Base-by-base conservation (phyloP, 1,139 yeast genomes). In the Suhomyces yuchorum region DNA sequence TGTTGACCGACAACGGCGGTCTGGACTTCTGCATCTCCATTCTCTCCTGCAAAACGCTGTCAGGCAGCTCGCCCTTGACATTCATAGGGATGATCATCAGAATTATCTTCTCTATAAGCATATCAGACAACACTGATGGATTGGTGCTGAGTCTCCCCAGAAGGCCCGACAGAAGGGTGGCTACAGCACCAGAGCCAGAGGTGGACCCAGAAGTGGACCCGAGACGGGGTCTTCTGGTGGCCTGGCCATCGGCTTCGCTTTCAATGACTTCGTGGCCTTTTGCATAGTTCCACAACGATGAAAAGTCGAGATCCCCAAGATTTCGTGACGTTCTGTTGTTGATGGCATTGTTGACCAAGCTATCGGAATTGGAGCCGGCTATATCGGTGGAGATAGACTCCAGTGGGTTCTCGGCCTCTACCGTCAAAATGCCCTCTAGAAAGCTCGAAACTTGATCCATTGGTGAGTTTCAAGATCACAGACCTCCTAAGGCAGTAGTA, bases 71-170 rank as follows among this genome's bases (percentile, higher is more conserved):
- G 36, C 68, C 73, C 44, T 73, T 72, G 3, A 82, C 71, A 12
- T 85, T 75, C 4, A 86, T 76, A 0, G 96, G 95, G 32, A 88
- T 69, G 4, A 91, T 84, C 83, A 87, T 82, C 24, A 81, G 71
- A 3, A 88, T 71, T 36, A 87, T 70, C 57, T 82, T 79, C 58
- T 88, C 96, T 56, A 88, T 77, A 44, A 89, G 65, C 51, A 83
- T 84, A 57, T 89, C 96, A 0, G 87, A 77, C 62, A 83, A 64
- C 50, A 78, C 69, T 37, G 49, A 30, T 17, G 44, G 35, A 35
- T 39, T 39, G 33, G 42, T 43, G 37, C 26, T 17, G 17, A 22
- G 17, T 9, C 23, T n/a, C 20, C 37, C 6, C 40, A 3, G 50
- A 20, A 19, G 37, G 19, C 6, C 40, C 36, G 19, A 9, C 34